Conservation (phyloP, 345 rosid genomes). For the Moricandia arvensis region DNA sequence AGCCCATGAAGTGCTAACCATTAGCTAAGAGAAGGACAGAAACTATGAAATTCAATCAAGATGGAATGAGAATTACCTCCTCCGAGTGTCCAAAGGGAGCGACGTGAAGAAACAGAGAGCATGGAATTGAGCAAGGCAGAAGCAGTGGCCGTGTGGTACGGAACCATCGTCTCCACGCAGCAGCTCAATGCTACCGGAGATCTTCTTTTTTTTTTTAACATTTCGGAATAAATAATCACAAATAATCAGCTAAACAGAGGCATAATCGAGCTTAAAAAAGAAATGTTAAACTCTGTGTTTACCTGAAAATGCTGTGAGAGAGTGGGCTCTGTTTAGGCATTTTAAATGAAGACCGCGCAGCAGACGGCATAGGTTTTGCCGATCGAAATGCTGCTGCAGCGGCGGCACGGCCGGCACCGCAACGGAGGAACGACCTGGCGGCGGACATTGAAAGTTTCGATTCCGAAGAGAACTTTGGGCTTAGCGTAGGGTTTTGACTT, state of each 20-base stretch:
- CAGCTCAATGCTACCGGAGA: constrained; percentile 77
- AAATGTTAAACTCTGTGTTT: background rate
- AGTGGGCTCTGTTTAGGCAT: constrained; percentile 49
- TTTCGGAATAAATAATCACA: background rate
- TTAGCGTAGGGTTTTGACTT: constrained; percentile 8
- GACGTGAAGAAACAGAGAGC: constrained; percentile 72
- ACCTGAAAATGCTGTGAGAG: constrained; percentile 68
- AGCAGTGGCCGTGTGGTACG: constrained; percentile 85
- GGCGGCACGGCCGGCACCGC: constrained; percentile 43
- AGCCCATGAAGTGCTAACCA: too few relatives aligned
- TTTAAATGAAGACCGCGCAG: constrained; percentile 46
- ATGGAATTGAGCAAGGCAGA: constrained; percentile 81
- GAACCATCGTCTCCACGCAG: constrained; percentile 74
- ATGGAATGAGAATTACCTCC: constrained; percentile 29
- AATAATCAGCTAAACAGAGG: background rate
- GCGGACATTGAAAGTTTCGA: constrained; percentile 51
- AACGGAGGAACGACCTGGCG: constrained; percentile 66
- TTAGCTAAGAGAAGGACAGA: too few relatives aligned
- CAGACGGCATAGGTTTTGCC: constrained; percentile 35
- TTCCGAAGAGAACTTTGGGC: background rate
- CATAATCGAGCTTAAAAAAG: background rate
- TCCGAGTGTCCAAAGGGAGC: constrained; percentile 59
- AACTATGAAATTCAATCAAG: too few relatives aligned
- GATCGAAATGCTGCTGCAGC: constrained; percentile 34
- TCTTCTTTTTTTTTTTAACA: constrained; percentile 55